These are phyloP conservation scores for Fusarium dlaminii DNA, from an alignment of 2,329 filamentous ascomycete genomes.

Conservation along the genomic window DNA sequence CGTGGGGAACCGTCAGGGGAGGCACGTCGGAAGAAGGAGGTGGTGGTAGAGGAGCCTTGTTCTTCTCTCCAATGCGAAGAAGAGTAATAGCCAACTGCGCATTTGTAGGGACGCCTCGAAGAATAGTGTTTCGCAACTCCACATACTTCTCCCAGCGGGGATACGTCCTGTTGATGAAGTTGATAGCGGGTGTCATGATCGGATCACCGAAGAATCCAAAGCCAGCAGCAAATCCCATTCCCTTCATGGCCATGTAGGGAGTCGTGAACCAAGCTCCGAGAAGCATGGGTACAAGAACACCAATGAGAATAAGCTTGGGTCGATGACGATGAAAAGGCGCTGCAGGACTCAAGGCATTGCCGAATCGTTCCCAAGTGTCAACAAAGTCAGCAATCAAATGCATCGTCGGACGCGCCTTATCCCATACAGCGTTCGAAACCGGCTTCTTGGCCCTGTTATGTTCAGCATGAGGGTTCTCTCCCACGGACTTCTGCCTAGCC, in stretches of 20 bases:
- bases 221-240: slow-evolving; percentile 72
- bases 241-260: slow-evolving; percentile 71
- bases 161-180: slow-evolving; percentile 67
- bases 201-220: slow-evolving; percentile 85
- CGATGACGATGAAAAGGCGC: slow-evolving; percentile 66
- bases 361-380: slow-evolving; percentile 63
- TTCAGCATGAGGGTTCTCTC: slow-evolving; percentile 52
- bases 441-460: slow-evolving; percentile 83
- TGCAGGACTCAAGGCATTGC: slow-evolving; percentile 69
- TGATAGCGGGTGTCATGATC: slow-evolving; percentile 68
- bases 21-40: slow-evolving; percentile 52
- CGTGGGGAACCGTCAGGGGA: slow-evolving; percentile 53
- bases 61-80: slow-evolving; percentile 82
- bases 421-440: slow-evolving; percentile 80
- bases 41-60: slow-evolving; percentile 79
- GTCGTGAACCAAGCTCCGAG: slow-evolving; percentile 63
- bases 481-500: slow-evolving; percentile 55
- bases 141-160: slow-evolving; percentile 81
- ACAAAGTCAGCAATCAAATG: slow-evolving; percentile 56
- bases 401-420: slow-evolving; percentile 79
- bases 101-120: slow-evolving; percentile 87
- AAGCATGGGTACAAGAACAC: slow-evolving; percentile 61
- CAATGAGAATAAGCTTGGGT: slow-evolving; percentile 64
- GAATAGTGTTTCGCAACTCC: slow-evolving; percentile 77
- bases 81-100: slow-evolving; percentile 84